A percentile compares a stretch with the other conserved stretches of the same genome.
phyloP scores from a whole-genome alignment of 2,329 filamentous ascomycete genomes.

The Hymenoscyphus infarciens region DNA sequence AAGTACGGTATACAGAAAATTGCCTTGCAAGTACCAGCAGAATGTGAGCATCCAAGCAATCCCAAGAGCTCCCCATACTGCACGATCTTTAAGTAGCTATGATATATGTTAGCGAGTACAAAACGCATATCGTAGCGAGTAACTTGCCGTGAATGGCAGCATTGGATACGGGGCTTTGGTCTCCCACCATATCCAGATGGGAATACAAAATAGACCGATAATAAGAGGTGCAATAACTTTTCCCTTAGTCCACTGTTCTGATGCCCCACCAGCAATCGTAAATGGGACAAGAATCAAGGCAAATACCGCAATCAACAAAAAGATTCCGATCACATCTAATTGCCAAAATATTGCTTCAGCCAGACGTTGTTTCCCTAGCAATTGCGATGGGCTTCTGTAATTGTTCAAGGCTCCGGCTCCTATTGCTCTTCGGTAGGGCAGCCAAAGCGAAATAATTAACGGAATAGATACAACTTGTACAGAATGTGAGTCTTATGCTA shows the following conservation, averaged over 20 bases:
- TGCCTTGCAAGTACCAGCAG: slow-evolving; percentile 59
- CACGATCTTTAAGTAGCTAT: slow-evolving; percentile 57
- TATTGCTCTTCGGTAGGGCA: slow-evolving; percentile 36
- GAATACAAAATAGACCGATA: slow-evolving; percentile 53
- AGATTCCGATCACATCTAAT: slow-evolving; percentile 49
- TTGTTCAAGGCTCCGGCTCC: slow-evolving; percentile 45
- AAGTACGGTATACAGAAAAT: slow-evolving; percentile 62
- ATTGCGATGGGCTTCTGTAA: slow-evolving; percentile 43
- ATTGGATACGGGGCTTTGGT: slow-evolving; percentile 37
- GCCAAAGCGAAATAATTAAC: slow-evolving; percentile 38
- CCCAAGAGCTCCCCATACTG: slow-evolving; percentile 60
- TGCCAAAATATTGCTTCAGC: slow-evolving; percentile 50
- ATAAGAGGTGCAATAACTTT: slow-evolving; percentile 62
- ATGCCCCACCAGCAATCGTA: slow-evolving; percentile 51
- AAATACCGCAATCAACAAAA: slow-evolving; percentile 44
- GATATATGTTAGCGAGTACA: neutral
- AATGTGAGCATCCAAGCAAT: slow-evolving; percentile 56
- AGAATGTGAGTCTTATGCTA: neutral
- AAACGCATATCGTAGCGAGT: neutral
- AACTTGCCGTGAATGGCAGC: slow-evolving; percentile 50
- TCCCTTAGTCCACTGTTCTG: slow-evolving; percentile 51
- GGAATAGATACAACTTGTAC: slow-evolving; percentile 33
- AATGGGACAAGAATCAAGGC: slow-evolving; percentile 48
- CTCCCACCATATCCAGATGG: slow-evolving; percentile 60
- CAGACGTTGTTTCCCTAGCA: slow-evolving; percentile 39